Percentiles rank a stretch among this genome's conserved stretches.
These are phyloP conservation scores for Eremothecium gossypii DNA, from an alignment of 1,139 yeast genomes.

Conservation along the genomic window DNA sequence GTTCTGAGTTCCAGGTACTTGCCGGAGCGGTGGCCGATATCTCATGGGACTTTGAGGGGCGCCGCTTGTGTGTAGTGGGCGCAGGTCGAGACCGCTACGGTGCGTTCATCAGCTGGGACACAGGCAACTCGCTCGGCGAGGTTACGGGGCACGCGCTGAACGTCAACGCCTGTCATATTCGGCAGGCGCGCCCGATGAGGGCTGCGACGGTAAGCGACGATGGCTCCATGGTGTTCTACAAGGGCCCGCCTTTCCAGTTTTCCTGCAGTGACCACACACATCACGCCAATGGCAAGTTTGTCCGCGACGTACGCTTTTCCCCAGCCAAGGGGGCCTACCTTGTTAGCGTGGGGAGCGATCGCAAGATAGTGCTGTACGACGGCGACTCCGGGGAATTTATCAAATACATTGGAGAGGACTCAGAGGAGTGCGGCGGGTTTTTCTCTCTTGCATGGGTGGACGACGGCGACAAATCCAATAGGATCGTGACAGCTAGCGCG, in stretches of 20 bases:
- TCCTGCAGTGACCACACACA: conserved; percentile 60
- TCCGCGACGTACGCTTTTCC: conserved; percentile 73
- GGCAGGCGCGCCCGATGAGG: conserved; percentile 84
- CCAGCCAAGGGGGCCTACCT: conserved; percentile 62
- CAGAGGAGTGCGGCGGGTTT: conserved; percentile 54
- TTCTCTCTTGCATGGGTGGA: conserved; percentile 69
- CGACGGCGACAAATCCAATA: conserved; percentile 27
- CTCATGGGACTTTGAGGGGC: conserved; percentile 88
- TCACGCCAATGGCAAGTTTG: conserved; percentile 56
- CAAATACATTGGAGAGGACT: conserved; percentile 40
- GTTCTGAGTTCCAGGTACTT: conserved; percentile 75
- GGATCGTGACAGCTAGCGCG: conserved; percentile 75
- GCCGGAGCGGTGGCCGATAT: conserved; percentile 76
- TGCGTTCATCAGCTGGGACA: conserved; percentile 85
- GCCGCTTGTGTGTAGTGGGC: conserved; percentile 88
- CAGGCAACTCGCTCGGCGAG: conserved; percentile 94
- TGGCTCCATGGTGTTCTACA: conserved; percentile 69
- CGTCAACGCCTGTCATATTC: conserved; percentile 75
- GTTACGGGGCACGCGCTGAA: conserved; percentile 87
- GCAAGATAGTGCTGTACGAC: conserved; percentile 67
- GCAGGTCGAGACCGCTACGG: conserved; percentile 89
- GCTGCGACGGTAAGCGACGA: conserved; percentile 94
- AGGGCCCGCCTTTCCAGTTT: conserved; percentile 93
- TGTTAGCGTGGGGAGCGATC: conserved; percentile 83
- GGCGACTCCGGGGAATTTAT: conserved; percentile 78